Conservation (phyloP, 2,329 filamentous ascomycete species). For the Cryphonectria japonica region DNA sequence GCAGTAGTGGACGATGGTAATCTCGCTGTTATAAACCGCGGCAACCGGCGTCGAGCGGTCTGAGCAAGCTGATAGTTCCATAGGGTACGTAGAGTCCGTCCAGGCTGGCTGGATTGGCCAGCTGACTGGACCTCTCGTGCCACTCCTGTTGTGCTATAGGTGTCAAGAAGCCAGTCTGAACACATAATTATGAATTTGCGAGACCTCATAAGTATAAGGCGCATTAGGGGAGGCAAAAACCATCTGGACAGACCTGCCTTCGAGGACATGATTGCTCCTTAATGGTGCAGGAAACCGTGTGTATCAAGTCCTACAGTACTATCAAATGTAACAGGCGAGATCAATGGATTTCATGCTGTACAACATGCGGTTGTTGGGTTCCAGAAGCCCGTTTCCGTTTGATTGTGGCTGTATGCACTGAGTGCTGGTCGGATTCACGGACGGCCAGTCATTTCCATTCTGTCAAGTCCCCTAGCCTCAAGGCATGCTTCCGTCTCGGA, state of each 20-base stretch:
- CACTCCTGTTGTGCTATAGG: slow-evolving; percentile 19
- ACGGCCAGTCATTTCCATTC: slow-evolving; percentile 19
- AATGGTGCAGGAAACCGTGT: slow-evolving; percentile 18
- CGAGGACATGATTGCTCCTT: slow-evolving; percentile 14
- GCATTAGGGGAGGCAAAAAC: neutral
- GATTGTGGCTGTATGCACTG: slow-evolving; percentile 24
- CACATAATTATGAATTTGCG: slow-evolving; percentile 9
- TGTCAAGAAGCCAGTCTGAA: slow-evolving; percentile 20
- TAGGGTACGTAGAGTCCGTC: neutral
- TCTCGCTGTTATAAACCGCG: neutral
- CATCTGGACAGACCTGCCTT: neutral
- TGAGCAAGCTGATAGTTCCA: slow-evolving; percentile 13
- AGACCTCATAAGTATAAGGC: slow-evolving; percentile 4
- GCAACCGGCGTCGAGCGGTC: slow-evolving; percentile 23
- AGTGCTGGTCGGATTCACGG: slow-evolving; percentile 14
- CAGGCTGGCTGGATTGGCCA: neutral
- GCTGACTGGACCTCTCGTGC: neutral
- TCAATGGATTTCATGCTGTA: slow-evolving; percentile 10
- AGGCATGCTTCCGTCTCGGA: slow-evolving; percentile 20
- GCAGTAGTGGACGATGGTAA: neutral
- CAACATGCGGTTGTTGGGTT: neutral
- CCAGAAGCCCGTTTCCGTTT: slow-evolving; percentile 24
- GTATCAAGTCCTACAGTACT: neutral
- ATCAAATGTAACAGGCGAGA: neutral
- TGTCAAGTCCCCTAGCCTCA: slow-evolving; percentile 9